These are phyloP conservation scores for Tricholoma matsutake DNA, from an alignment of 768 basidiomycete species.

Conservation along the genomic window DNA sequence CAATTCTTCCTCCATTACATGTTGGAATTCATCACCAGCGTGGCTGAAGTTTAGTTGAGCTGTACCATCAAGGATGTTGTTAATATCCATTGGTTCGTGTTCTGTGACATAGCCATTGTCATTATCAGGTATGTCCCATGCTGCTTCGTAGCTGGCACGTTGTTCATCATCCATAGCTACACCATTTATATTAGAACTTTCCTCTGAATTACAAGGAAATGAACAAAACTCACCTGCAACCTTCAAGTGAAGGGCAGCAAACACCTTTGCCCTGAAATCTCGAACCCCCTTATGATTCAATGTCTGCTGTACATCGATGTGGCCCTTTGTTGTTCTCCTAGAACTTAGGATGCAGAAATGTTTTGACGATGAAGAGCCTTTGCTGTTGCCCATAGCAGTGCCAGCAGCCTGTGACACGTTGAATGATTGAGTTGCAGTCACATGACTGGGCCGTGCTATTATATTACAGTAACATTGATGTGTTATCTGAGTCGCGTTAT, in stretches of 20 bases:
- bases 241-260: not conserved
- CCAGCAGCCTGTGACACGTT: too few species aligned
- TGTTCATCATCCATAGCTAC: not conserved
- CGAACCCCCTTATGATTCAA: not conserved
- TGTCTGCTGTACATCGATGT: not conserved
- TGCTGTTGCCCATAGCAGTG: not conserved
- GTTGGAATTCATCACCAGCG: conserved; percentile 4
- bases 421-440: not conserved
- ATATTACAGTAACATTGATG: too few species aligned
- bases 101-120: too few species aligned
- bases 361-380: not conserved
- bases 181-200: too few species aligned
- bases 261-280: not conserved
- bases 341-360: not conserved
- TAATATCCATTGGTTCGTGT: too few species aligned
- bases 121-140: not conserved
- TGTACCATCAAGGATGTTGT: too few species aligned
- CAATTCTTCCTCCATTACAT: conserved; percentile 2
- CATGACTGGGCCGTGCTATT: not conserved
- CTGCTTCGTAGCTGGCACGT: not conserved
- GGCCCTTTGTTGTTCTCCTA: not conserved
- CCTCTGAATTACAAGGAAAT: not conserved
- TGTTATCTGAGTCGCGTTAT: not conserved
- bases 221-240: not conserved
- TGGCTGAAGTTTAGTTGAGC: not conserved